Base-by-base conservation (phyloP, 2,329 filamentous ascomycete genomes). In the Fusarium sp. region DNA sequence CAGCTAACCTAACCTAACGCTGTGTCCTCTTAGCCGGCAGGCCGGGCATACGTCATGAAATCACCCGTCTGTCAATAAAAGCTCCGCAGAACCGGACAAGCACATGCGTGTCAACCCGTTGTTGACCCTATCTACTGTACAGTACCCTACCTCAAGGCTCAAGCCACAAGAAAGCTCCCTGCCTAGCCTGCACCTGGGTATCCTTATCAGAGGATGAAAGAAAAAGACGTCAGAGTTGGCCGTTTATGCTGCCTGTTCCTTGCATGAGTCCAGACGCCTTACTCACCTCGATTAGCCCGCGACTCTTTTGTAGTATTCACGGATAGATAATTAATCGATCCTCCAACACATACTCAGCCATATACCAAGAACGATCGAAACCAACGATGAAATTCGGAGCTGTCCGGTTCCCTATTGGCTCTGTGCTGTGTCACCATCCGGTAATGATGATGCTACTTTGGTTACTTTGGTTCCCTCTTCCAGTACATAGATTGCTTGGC, bases 391-490 rank as follows among this genome's bases (percentile, higher is more conserved):
- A 41, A 50, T 41, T 22, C 14, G 30, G 30, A 57, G 42, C 28
- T 42, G 44, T 28, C 34, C 22, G 24, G 42, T 15, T 59, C 20
- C 30, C 36, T 44, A 34, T 48, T 56, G 26, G 47, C 39, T 56
- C 15, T 22, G 34, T 47, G 60, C 63, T 71, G 56, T 73, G 66
- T 70, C 48, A 73, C 45, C 55, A 73, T 59, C 45, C 14, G 39
- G 59, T 55, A 66, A 66, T 70, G 55, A 66, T 73, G 63, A 72
- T 72, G 59, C 26, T 73, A 57, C 47, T 34, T 50, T 48, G 38
- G 24, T 50, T 72, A 59, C 45, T 32, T 39, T 50, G 39, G 34
- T 51, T 38, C 26, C 18, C 32, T 38, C n/a, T 38, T 38, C 12
- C 44, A 47, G 17, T 45, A 45, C 44, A 7, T 45, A 26, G 32